Percentiles rank a stretch among this genome's conserved stretches.
Conservation (phyloP, 2,329 filamentous ascomycete genomes). For the Neopestalotiopsis sp. region DNA sequence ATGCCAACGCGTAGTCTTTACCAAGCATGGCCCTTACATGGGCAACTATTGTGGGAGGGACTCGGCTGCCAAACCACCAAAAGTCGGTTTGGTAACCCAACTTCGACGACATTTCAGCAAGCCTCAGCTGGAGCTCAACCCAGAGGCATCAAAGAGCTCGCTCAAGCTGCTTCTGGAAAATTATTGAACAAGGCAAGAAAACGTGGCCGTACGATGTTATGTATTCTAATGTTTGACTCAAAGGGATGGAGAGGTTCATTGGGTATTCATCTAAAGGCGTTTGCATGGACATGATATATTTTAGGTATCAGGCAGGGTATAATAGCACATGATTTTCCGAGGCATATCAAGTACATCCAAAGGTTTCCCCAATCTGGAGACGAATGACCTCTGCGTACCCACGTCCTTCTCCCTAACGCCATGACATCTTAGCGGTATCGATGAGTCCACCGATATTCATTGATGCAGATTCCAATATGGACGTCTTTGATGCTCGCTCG, state of each 20-base stretch:
- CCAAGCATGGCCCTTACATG: slow-evolving; percentile 31
- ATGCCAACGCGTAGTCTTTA: slow-evolving; percentile 35
- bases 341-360: neutral
- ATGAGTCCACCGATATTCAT: too few relatives aligned
- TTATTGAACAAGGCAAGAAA: neutral
- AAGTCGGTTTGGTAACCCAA: neutral
- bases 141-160: neutral
- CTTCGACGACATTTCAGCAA: slow-evolving; percentile 9
- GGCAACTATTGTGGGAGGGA: slow-evolving; percentile 13
- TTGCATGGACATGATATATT: neutral
- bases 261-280: neutral
- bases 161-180: slow-evolving; percentile 7
- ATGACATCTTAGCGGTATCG: too few relatives aligned
- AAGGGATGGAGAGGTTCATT: neutral
- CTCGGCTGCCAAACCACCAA: neutral
- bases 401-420: too few relatives aligned
- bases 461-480: too few relatives aligned
- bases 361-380: neutral
- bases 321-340: neutral
- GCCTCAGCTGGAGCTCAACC: neutral
- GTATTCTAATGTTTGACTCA: neutral
- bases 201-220: neutral
- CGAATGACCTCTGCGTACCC: too few relatives aligned
- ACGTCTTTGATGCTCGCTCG: too few relatives aligned
- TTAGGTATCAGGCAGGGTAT: neutral